Evolutionary conservation across 2,329 filamentous ascomycete species (phyloP), one percentile per base, ranked within the genome.

Genomic region (Fusarium luffae): DNA sequence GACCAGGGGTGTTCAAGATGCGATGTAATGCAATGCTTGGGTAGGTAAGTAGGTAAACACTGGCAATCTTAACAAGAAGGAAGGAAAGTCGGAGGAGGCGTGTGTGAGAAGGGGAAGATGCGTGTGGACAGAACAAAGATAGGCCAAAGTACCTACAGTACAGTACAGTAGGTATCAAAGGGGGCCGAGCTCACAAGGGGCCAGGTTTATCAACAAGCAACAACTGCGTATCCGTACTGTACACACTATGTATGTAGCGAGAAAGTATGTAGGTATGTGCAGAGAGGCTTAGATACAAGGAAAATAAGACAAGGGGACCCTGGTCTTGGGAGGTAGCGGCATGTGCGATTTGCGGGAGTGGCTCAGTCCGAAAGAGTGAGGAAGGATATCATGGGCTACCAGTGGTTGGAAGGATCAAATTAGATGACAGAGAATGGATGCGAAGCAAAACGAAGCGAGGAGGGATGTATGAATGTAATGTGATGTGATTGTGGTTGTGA

Each of bases 341-440:
- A 69, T 71, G 68, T 71, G 51, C 68, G 68, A 67, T 69, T 63
- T 71, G 61, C 68, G 68, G 68, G 68, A 71, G 69, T 71, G 69
- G 69, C 69, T 71, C 69, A 71, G 54, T 63, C 65, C 57, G 48
- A 71, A 37, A 37, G 46, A 47, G 48, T 40, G 56, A 51, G 58
- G 43, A 58, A 57, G 47, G 46, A 65, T 71, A 65, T 71, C 63
- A 68, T 61, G 68, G 57, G 59, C 54, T 71, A 37, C 59, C 43
- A 71, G 59, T 71, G 68, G 68, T 69, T 62, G 65, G 54, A 41
- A 66, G 65, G 61, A 66, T 59, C 50, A 71, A 66, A 70, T 69
- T 70, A 50, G 59, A 70, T 66, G 59, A 44, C 49, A 48, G 56
- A 58, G n/a, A 46, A 54, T 68, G 57, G 34, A 54, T 54, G 42